phyloP scores from a whole-genome alignment of 305 asterid genomes.

The Petunia hybrid region DNA sequence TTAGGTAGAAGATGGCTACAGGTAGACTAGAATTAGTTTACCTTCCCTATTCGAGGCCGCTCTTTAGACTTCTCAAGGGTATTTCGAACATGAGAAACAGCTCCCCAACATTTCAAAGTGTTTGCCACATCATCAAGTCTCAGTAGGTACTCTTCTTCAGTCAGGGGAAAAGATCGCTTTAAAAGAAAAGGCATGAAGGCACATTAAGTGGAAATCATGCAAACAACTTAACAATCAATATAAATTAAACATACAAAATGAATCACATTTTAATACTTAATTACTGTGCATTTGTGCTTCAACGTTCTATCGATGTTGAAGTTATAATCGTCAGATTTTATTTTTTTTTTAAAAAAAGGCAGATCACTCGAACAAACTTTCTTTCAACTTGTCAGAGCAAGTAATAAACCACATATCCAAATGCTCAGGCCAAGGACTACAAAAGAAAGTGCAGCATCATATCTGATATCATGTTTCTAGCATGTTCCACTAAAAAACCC shows the following conservation, averaged over 20 bases:
- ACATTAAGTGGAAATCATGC: conserved; percentile 38
- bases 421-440: background rate
- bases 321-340: too few species aligned
- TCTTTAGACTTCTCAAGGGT: conserved; percentile 76
- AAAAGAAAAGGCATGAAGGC: conserved; percentile 38
- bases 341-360: too few species aligned
- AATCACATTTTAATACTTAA: background rate
- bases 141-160: conserved; percentile 90
- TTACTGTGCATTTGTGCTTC: background rate
- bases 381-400: background rate
- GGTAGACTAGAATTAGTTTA: conserved; percentile 35
- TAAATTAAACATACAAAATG: background rate
- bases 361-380: background rate
- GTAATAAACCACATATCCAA: background rate
- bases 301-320: too few species aligned
- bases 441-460: background rate
- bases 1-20: conserved; percentile 1
- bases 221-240: background rate
- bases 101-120: conserved; percentile 95
- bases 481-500: background rate
- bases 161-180: conserved; percentile 88
- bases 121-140: conserved; percentile 97
- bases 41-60: conserved; percentile 97
- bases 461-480: background rate
- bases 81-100: conserved; percentile 90